phyloP scores from a whole-genome alignment of 768 basidiomycete species.

The Boletus sensibilis region DNA sequence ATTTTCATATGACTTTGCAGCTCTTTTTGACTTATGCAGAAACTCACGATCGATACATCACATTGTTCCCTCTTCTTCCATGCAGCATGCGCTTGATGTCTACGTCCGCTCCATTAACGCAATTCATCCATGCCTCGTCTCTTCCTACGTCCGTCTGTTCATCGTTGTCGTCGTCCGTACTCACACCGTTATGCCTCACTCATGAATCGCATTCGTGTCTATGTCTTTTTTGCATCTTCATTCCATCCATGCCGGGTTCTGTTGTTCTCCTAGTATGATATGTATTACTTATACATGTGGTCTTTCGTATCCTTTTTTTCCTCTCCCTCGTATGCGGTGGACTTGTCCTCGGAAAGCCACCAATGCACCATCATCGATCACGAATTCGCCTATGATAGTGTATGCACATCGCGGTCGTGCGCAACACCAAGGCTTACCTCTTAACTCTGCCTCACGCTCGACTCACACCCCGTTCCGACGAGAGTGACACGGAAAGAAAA shows the following conservation, averaged over 20 bases:
- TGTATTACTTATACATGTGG: background rate
- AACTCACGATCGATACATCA: constrained; percentile 7
- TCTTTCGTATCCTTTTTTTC: background rate
- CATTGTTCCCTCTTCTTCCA: background rate
- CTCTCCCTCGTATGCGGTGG: background rate
- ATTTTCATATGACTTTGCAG: constrained; percentile 4
- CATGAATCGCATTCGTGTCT: background rate
- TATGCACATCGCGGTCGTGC: background rate
- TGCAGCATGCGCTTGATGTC: background rate
- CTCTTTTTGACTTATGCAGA: constrained; percentile 19
- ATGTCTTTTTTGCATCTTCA: background rate
- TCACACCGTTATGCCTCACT: constrained; percentile 2
- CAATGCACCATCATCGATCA: background rate
- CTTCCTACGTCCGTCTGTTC: background rate
- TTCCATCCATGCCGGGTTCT: background rate
- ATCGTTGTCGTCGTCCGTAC: background rate
- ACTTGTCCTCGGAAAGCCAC: background rate
- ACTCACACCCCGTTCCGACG: background rate
- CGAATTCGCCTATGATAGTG: no score
- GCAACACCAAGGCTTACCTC: background rate
- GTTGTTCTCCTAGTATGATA: background rate
- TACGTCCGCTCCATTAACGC: background rate
- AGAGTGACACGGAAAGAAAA: background rate
- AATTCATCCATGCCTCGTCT: background rate
- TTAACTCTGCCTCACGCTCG: background rate